Evolutionary conservation across 2,329 filamentous ascomycete genomes (phyloP).

Genomic region (Cryoendolithus antarcticus): DNA sequence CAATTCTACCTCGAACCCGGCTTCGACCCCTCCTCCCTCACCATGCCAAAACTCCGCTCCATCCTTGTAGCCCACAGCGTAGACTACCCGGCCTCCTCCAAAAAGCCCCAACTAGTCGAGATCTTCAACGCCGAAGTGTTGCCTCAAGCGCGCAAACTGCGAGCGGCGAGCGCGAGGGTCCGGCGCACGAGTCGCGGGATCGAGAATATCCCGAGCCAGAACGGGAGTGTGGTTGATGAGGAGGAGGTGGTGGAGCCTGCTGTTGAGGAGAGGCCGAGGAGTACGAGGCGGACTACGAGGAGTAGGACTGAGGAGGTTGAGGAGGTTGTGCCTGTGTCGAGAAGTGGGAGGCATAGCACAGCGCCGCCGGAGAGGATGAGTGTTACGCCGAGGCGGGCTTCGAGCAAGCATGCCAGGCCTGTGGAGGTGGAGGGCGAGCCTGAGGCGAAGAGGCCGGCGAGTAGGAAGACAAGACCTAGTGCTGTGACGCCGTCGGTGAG

Average conservation of each 20-base stretch:
- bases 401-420: slow-evolving; percentile 31
- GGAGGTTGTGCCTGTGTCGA: slow-evolving; percentile 19
- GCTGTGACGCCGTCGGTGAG: slow-evolving; percentile 13
- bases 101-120: slow-evolving; percentile 77
- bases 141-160: slow-evolving; percentile 64
- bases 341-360: slow-evolving; percentile 19
- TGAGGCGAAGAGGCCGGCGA: slow-evolving; percentile 25
- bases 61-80: slow-evolving; percentile 85
- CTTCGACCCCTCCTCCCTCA: slow-evolving; percentile 75
- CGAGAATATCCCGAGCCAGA: slow-evolving; percentile 54
- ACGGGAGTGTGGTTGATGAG: slow-evolving; percentile 45
- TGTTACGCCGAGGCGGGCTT: slow-evolving; percentile 23
- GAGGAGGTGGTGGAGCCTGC: slow-evolving; percentile 33
- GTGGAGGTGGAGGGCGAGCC: slow-evolving; percentile 36
- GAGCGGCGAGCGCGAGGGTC: slow-evolving; percentile 62
- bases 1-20: slow-evolving; percentile 73
- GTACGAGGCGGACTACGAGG: slow-evolving; percentile 16
- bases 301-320: slow-evolving; percentile 28
- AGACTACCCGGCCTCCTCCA: slow-evolving; percentile 74
- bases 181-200: slow-evolving; percentile 85
- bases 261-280: slow-evolving; percentile 26
- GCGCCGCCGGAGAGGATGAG: slow-evolving; percentile 18
- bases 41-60: slow-evolving; percentile 75
- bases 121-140: slow-evolving; percentile 70
- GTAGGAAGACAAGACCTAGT: slow-evolving; percentile 13